These are phyloP conservation scores for Gillenia trifoliata DNA, from an alignment of 306 rosid genomes.

Conservation along the genomic window DNA sequence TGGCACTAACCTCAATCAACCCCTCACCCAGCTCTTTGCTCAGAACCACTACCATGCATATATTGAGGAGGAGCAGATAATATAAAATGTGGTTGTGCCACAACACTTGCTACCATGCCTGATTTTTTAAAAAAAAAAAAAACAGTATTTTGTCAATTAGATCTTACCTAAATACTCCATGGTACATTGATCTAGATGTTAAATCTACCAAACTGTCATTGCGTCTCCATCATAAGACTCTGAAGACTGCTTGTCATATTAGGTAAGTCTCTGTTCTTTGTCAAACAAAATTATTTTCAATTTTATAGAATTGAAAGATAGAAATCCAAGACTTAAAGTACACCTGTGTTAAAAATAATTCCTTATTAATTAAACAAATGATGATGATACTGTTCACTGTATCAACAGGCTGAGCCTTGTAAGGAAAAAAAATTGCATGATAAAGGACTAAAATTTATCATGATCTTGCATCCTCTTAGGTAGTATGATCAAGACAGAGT, in stretches of 20 bases:
- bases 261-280: background rate
- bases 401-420: background rate
- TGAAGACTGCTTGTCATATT: background rate
- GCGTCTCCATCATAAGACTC: constrained; percentile 3
- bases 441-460: background rate
- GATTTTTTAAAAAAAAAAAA: constrained; percentile 26
- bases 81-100: constrained; percentile 76
- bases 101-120: constrained; percentile 78
- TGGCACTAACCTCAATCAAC: constrained; percentile 58
- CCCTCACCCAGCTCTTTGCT: constrained; percentile 81
- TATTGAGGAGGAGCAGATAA: constrained; percentile 67
- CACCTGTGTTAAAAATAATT: background rate
- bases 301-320: background rate
- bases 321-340: background rate
- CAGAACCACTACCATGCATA: constrained; percentile 75
- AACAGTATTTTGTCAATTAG: constrained; percentile 4
- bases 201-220: constrained; percentile 1
- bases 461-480: background rate
- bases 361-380: background rate
- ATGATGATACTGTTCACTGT: background rate
- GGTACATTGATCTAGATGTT: background rate
- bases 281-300: background rate
- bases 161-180: background rate
- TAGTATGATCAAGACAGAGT: background rate
- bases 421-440: background rate